phyloP scores from a whole-genome alignment of 768 basidiomycete genomes.

The Asterophora parasitica region DNA sequence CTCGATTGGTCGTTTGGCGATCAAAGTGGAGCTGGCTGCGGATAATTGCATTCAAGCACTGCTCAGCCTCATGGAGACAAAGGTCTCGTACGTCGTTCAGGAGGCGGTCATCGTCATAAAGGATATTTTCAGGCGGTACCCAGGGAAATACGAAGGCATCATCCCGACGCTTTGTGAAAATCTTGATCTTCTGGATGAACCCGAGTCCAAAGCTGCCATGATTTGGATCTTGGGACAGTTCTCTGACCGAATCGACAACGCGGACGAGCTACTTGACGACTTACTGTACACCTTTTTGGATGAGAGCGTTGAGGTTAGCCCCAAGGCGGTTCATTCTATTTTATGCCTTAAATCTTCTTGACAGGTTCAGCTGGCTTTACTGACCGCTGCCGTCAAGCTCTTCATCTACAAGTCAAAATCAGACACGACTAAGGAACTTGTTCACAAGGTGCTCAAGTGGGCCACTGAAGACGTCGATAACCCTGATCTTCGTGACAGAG shows the following conservation, averaged over 20 bases:
- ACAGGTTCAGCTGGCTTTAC: slow-evolving; percentile 90
- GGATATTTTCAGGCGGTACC: slow-evolving; percentile 96
- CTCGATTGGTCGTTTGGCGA: slow-evolving; percentile 95
- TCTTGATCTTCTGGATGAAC: slow-evolving; percentile 87
- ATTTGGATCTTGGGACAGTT: slow-evolving; percentile 98
- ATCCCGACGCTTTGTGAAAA: slow-evolving; percentile 92
- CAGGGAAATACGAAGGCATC: slow-evolving; percentile 93
- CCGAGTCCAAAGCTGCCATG: slow-evolving; percentile 96
- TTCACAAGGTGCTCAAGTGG: slow-evolving; percentile 95
- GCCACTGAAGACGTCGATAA: slow-evolving; percentile 98
- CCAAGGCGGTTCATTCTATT: background rate
- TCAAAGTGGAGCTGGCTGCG: slow-evolving; percentile 88
- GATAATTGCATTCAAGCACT: slow-evolving; percentile 88
- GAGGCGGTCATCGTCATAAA: slow-evolving; percentile 97
- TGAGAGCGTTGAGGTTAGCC: slow-evolving; percentile 83
- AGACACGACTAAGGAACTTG: slow-evolving; percentile 80
- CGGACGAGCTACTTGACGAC: slow-evolving; percentile 92
- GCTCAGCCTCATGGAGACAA: slow-evolving; percentile 83
- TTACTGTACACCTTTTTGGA: slow-evolving; percentile 85
- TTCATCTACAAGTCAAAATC: slow-evolving; percentile 88
- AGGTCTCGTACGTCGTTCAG: slow-evolving; percentile 94
- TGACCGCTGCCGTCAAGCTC: slow-evolving; percentile 93
- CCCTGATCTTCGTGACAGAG: slow-evolving; percentile 93
- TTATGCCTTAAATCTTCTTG: background rate
- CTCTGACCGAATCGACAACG: slow-evolving; percentile 92